Evolutionary conservation across 1,284 basidiomycete species (phyloP).

Genomic region (Fomitopsis schrenkii): DNA sequence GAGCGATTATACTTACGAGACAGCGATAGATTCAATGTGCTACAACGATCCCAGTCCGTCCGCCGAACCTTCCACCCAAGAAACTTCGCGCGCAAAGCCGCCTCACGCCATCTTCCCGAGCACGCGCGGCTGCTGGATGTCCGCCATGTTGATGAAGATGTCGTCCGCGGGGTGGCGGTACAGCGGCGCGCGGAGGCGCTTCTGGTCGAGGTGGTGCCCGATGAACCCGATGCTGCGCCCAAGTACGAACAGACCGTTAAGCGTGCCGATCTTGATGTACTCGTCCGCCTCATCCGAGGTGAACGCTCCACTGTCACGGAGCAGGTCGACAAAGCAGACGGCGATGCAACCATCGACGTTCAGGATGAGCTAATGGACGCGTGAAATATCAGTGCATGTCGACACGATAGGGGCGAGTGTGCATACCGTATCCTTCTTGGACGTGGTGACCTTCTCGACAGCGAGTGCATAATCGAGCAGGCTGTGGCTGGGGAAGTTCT

Average conservation of each 20-base stretch:
- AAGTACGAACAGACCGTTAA: conserved; percentile 97
- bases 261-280: conserved; percentile 92
- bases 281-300: conserved; percentile 95
- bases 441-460: conserved; percentile 95
- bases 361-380: conserved; percentile 64
- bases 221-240: conserved; percentile 98
- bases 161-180: conserved; percentile 91
- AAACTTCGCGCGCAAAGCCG: neutral
- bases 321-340: conserved; percentile 95
- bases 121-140: conserved; percentile 73
- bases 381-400: neutral
- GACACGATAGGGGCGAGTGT: conserved; percentile 11
- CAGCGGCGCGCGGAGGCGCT: conserved; percentile 86
- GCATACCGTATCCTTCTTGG: conserved; percentile 94
- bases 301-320: conserved; percentile 93
- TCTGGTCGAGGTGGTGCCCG: conserved; percentile 94
- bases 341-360: conserved; percentile 99
- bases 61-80: neutral
- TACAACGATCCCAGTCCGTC: neutral
- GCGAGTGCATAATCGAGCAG: conserved; percentile 98
- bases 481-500: conserved; percentile 93
- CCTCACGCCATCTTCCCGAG: conserved; percentile 51
- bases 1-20: neutral
- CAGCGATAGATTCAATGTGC: neutral
- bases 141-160: conserved; percentile 85